phyloP scores from a whole-genome alignment of 2,329 filamentous ascomycete genomes.

The Calycina marina region DNA sequence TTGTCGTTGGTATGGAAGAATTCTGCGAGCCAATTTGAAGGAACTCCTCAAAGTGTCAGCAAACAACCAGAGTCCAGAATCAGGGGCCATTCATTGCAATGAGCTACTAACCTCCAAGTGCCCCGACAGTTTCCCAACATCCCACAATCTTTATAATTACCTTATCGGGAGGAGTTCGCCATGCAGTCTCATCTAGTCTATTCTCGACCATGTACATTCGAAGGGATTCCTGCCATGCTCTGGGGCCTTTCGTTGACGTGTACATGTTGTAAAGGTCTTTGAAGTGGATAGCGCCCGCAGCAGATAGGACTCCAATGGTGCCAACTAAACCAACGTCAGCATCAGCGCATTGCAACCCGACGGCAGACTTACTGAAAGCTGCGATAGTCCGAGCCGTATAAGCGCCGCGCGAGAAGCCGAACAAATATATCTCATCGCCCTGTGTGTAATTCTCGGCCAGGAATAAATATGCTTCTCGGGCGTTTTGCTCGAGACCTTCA shows the following conservation, averaged over 20 bases:
- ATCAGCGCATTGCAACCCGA: not conserved
- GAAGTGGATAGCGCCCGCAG: not conserved
- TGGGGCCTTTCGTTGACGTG: not conserved
- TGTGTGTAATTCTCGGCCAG: conserved; percentile 26
- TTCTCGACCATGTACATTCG: not conserved
- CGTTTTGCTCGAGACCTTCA: conserved; percentile 32
- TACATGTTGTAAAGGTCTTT: not conserved
- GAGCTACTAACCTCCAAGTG: conserved; percentile 10
- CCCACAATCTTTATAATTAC: not conserved
- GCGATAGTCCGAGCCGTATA: conserved; percentile 28
- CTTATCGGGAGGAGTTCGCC: not conserved
- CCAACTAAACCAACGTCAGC: not conserved
- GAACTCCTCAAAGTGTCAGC: too few species aligned
- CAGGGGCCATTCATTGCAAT: too few species aligned
- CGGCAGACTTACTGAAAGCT: not conserved
- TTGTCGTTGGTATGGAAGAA: conserved; percentile 9
- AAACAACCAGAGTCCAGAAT: too few species aligned
- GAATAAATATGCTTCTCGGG: conserved; percentile 34
- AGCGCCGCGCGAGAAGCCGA: conserved; percentile 29
- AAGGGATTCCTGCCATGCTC: not conserved
- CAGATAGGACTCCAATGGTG: not conserved
- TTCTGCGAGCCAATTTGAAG: too few species aligned
- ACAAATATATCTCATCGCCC: conserved; percentile 26
- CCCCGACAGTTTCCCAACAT: not conserved
- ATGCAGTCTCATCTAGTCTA: not conserved